phyloP scores from a whole-genome alignment of 2,329 filamentous ascomycete genomes.

The Pseudogymnoascus sp. region DNA sequence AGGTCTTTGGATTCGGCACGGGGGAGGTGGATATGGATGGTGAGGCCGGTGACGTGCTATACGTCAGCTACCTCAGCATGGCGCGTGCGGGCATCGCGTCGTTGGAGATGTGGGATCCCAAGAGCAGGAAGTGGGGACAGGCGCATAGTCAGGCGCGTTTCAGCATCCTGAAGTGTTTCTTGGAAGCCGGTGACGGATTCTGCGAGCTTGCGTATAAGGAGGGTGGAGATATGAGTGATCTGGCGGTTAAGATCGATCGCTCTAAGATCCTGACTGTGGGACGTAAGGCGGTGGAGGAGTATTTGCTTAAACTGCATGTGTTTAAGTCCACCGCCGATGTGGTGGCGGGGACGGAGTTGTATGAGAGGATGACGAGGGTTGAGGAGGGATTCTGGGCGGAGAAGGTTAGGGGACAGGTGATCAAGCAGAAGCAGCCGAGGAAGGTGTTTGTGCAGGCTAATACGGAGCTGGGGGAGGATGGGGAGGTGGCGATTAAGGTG shows the following conservation, averaged over 20 bases:
- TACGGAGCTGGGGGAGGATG: constrained; percentile 63
- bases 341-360: constrained; percentile 68
- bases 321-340: constrained; percentile 89
- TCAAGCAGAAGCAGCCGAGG: constrained; percentile 71
- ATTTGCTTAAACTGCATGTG: constrained; percentile 84
- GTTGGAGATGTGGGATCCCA: constrained; percentile 92
- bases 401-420: constrained; percentile 67
- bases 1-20: constrained; percentile 87
- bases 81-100: constrained; percentile 83
- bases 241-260: constrained; percentile 76
- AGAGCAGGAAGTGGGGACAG: constrained; percentile 85
- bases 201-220: constrained; percentile 69
- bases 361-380: constrained; percentile 75
- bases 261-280: constrained; percentile 80
- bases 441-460: constrained; percentile 95
- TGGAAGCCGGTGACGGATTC: constrained; percentile 79
- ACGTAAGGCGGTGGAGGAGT: constrained; percentile 72
- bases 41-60: constrained; percentile 80
- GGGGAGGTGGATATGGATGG: constrained; percentile 64
- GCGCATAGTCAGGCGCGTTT: constrained; percentile 87
- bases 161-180: constrained; percentile 77
- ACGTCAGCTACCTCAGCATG: constrained; percentile 85
- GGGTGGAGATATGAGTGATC: constrained; percentile 64
- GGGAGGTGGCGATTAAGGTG: constrained; percentile 70
- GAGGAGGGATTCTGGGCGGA: constrained; percentile 76